These are phyloP conservation scores for Wickerhamiella dianesei DNA, from an alignment of 805 yeast species.

Conservation along the genomic window DNA sequence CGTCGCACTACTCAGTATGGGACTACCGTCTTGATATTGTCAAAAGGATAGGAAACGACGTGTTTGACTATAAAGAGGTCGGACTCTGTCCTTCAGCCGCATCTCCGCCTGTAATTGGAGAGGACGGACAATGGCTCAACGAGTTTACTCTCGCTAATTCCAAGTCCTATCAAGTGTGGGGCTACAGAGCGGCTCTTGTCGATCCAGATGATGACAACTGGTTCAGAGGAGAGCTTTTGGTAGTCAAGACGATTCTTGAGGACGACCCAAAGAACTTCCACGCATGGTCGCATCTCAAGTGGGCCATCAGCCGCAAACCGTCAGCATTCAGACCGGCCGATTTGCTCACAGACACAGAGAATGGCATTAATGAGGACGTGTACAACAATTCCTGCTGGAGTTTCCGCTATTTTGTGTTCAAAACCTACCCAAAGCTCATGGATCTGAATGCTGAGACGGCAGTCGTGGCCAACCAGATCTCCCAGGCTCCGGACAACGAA, in stretches of 20 bases:
- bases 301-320: slow-evolving; percentile 46
- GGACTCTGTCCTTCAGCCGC: slow-evolving; percentile 21
- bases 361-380: slow-evolving; percentile 45
- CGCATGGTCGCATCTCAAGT: slow-evolving; percentile 85
- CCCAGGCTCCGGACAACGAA: slow-evolving; percentile 61
- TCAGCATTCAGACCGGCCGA: slow-evolving; percentile 11
- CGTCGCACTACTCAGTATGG: slow-evolving; percentile 93
- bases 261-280: slow-evolving; percentile 87
- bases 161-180: slow-evolving; percentile 96
- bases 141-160: slow-evolving; percentile 58
- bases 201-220: slow-evolving; percentile 21
- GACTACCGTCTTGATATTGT: slow-evolving; percentile 26
- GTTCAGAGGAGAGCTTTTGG: slow-evolving; percentile 44
- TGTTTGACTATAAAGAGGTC: slow-evolving; percentile 19
- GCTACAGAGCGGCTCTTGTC: slow-evolving; percentile 62
- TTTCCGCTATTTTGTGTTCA: slow-evolving; percentile 52
- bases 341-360: slow-evolving; percentile 37
- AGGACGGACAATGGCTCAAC: slow-evolving; percentile 71
- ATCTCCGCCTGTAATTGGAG: slow-evolving; percentile 17
- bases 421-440: slow-evolving; percentile 11
- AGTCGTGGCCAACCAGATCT: slow-evolving; percentile 38
- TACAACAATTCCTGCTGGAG: slow-evolving; percentile 92
- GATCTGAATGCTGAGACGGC: slow-evolving; percentile 37
- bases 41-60: slow-evolving; percentile 21
- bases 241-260: slow-evolving; percentile 52